Evolutionary conservation across 2,329 filamentous ascomycete genomes (phyloP), one percentile per base, ranked within the genome.

Genomic region (Zasmidium cellare): DNA sequence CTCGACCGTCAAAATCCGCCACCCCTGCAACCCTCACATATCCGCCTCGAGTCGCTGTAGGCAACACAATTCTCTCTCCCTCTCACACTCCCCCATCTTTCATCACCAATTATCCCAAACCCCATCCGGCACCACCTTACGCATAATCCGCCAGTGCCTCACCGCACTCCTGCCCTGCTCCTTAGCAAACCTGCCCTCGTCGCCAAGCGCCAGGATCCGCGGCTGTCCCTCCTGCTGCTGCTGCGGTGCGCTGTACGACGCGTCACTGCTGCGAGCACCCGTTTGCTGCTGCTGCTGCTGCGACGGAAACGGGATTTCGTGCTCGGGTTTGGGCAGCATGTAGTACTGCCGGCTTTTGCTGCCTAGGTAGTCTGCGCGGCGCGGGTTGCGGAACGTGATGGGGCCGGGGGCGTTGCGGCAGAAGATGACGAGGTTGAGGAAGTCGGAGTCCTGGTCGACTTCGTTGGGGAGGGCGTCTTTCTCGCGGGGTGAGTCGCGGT

Each of bases 371-470:
- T 99, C 94, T 1, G 78, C 76, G 6, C 81, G 73, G 0, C 75
- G 77, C 0, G 92, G 84, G 16, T 79, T 69, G 12, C 92, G 83
- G 78, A 97, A 97, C 0, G 71, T 77, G 38, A 70, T 63, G 6
- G 62, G 65, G 22, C 67, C 64, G 23, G 76, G 71, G 18, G 19
- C 79, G 75, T 92, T 93, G 58, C 84, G 87, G 80, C 94, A 99
- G 78, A 97, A 97, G 59, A 97, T 86, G 48, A 97, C 90, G 84
- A 97, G 91, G 78, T 99, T 99, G 71, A 92, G 91, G 73, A 97
- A 97, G 70, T 96, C 90, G 1, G 59, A 52, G 24, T 77, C 44
- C 7, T 77, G 71, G 35, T 79, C 78, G 20, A 84, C 46, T 38
- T 25, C 3, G 16, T 41, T n/a, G 11, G 35, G 7, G 11, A 28